Percentiles rank a stretch among this genome's conserved stretches.
Conservation (phyloP, 163 green algal species). For the Volvox carteri region DNA sequence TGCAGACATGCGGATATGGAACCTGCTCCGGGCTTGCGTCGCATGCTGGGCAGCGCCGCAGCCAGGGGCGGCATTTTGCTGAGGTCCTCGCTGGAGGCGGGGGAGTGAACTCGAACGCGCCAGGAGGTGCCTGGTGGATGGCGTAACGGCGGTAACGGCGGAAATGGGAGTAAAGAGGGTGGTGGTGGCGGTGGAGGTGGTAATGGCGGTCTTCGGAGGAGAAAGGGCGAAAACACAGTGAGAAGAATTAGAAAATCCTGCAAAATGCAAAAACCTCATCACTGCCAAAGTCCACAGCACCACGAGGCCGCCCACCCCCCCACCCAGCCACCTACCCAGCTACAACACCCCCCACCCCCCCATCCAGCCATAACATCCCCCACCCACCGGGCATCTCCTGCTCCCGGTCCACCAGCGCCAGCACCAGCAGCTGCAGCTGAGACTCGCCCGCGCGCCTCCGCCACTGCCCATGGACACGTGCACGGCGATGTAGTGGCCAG, state of each 20-base stretch:
- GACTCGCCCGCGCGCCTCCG: background rate
- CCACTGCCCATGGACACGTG: too few relatives aligned
- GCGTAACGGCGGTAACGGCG: background rate
- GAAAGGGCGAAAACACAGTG: too few relatives aligned
- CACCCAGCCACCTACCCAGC: too few relatives aligned
- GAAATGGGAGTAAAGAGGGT: background rate
- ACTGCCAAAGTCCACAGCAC: too few relatives aligned
- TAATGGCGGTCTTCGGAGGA: too few relatives aligned
- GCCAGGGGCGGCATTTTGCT: background rate
- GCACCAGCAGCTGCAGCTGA: slow-evolving; percentile 49
- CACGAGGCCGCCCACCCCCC: too few relatives aligned
- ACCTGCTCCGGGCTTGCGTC: background rate
- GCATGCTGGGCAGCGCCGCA: background rate
- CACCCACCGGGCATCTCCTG: slow-evolving; percentile 48
- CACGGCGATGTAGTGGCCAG: too few relatives aligned
- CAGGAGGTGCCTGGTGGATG: slow-evolving; percentile 38
- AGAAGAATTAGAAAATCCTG: too few relatives aligned
- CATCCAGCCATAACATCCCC: too few relatives aligned
- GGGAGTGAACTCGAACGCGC: slow-evolving; percentile 22
- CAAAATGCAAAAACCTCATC: too few relatives aligned
- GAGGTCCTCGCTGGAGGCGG: background rate
- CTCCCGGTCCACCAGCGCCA: slow-evolving; percentile 58
- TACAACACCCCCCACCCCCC: too few relatives aligned
- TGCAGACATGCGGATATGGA: slow-evolving; percentile 24
- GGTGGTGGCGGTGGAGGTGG: background rate